A percentile compares a stretch with the other conserved stretches of the same genome.
Conservation (phyloP, 192 early-diverging fungal genomes). For the Jimgerdemannia lactiflua region DNA sequence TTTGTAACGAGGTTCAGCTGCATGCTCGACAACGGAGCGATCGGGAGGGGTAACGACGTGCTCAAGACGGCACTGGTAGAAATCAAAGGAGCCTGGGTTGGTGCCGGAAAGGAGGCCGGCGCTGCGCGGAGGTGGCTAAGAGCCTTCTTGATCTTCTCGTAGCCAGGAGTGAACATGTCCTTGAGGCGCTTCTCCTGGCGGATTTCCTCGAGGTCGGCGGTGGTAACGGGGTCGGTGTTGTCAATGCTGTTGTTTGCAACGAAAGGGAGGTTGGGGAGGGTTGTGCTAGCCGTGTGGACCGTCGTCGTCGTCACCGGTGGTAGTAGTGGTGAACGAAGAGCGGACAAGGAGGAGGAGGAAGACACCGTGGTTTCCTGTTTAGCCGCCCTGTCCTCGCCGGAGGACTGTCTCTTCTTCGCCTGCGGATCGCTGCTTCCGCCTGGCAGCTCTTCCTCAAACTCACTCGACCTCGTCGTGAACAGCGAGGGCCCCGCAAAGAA, state of each 20-base stretch:
- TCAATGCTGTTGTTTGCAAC: not conserved
- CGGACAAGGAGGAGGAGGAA: not conserved
- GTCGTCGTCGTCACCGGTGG: not conserved
- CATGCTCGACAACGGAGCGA: not conserved
- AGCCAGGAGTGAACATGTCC: not conserved
- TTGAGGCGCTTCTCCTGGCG: not conserved
- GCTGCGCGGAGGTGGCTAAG: not conserved
- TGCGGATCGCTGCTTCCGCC: not conserved
- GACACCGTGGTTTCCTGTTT: not conserved
- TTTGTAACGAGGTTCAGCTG: not conserved
- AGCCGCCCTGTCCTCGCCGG: not conserved
- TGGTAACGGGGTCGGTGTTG: not conserved
- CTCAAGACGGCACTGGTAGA: not conserved
- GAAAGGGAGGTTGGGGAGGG: not conserved
- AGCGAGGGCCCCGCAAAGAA: not conserved
- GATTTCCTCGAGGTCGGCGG: too few species aligned
- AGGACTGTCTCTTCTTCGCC: not conserved
- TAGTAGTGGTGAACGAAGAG: not conserved
- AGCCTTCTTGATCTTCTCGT: not conserved
- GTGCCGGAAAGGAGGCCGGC: not conserved
- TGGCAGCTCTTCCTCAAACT: not conserved
- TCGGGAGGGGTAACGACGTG: not conserved
- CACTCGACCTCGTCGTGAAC: not conserved
- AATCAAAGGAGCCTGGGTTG: not conserved
- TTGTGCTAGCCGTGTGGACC: not conserved